phyloP scores from a whole-genome alignment of 331 rosid genomes.

The Malus hybrid region DNA sequence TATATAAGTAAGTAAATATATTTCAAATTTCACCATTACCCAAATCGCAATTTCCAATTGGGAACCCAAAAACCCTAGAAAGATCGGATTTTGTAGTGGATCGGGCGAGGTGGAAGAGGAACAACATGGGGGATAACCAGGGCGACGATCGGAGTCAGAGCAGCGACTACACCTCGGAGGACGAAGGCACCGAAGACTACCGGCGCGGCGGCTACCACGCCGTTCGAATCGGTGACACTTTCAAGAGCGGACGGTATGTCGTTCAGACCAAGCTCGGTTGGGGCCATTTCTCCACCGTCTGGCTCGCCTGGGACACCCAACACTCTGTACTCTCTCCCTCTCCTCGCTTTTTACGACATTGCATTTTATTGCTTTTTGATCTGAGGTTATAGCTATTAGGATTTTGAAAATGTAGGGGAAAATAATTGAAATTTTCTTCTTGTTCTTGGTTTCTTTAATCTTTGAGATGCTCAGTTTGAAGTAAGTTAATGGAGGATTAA shows the following conservation, averaged over 20 bases:
- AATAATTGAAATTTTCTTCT: too few species aligned
- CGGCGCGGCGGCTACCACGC: slow-evolving; percentile 97
- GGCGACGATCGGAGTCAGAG: slow-evolving; percentile 49
- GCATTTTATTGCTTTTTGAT: not conserved
- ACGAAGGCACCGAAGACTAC: slow-evolving; percentile 95
- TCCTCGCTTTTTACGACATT: not conserved
- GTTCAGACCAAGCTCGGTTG: slow-evolving; percentile 94
- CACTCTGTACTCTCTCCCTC: slow-evolving; percentile 39
- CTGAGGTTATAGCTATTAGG: not conserved
- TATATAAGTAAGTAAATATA: not conserved
- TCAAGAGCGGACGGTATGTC: slow-evolving; percentile 64
- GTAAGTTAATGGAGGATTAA: not conserved
- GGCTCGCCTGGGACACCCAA: slow-evolving; percentile 91
- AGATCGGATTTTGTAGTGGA: slow-evolving; percentile 1
- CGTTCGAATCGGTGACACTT: slow-evolving; percentile 72
- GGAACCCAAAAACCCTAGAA: slow-evolving; percentile 19
- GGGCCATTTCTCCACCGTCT: slow-evolving; percentile 98
- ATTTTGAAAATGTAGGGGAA: not conserved
- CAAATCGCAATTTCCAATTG: slow-evolving; percentile 5
- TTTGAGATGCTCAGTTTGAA: not conserved
- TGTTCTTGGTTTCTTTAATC: not conserved
- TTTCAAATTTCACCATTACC: slow-evolving; percentile 6
- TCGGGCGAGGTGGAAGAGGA: slow-evolving; percentile 5
- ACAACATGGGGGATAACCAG: slow-evolving; percentile 27
- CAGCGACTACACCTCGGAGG: slow-evolving; percentile 92